Conservation (phyloP, 441 rosid species). For the Pelargonium citronellum region DNA sequence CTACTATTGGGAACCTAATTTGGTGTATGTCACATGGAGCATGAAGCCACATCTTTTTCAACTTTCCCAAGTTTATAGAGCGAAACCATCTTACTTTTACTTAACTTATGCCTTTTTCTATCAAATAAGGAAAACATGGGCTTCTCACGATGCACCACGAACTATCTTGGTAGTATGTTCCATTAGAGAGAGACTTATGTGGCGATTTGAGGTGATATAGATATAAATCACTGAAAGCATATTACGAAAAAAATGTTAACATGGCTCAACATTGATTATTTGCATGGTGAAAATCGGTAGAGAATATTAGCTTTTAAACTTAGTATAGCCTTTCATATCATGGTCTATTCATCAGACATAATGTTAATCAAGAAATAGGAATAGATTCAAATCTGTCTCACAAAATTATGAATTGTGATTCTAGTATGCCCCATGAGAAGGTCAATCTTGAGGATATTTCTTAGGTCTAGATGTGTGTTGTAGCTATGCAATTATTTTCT, state of each 20-base stretch:
- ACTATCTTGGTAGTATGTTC: background rate
- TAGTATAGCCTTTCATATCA: slow-evolving; percentile 12
- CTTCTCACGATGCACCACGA: background rate
- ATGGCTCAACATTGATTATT: background rate
- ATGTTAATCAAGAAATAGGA: slow-evolving; percentile 17
- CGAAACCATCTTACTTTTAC: background rate
- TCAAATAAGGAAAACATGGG: slow-evolving; percentile 26
- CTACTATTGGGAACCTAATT: slow-evolving; percentile 18
- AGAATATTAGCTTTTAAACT: slow-evolving; percentile 24
- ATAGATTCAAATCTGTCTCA: slow-evolving; percentile 25
- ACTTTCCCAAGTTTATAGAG: slow-evolving; percentile 10
- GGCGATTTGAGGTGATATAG: background rate
- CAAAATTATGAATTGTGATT: slow-evolving; percentile 18
- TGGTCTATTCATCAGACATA: slow-evolving; percentile 12
- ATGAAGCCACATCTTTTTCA: slow-evolving; percentile 23
- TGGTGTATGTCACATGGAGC: slow-evolving; percentile 35
- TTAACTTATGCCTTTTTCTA: slow-evolving; percentile 20
- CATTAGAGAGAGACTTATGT: too few relatives aligned
- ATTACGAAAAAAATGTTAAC: background rate
- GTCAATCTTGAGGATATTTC: background rate
- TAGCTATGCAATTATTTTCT: background rate
- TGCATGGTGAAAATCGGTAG: background rate
- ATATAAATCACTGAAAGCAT: background rate
- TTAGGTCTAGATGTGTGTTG: too few relatives aligned
- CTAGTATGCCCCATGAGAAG: slow-evolving; percentile 20